phyloP scores from a whole-genome alignment of 768 basidiomycete genomes.

The Phanerodontia chrysosporium region DNA sequence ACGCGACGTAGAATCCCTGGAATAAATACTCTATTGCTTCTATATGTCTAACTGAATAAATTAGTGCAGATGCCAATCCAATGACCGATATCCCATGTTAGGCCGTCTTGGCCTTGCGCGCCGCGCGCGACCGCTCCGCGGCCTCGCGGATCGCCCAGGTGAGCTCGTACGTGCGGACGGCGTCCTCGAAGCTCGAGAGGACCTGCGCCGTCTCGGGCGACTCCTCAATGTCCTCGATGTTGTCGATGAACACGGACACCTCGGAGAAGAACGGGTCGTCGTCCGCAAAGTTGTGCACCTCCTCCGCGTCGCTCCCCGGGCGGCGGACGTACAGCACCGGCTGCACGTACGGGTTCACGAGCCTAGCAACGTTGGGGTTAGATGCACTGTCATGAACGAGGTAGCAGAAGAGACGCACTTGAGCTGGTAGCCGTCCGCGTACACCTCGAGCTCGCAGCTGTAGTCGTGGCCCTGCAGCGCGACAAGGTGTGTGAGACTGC shows the following conservation, averaged over 20 bases:
- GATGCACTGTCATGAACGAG: background rate
- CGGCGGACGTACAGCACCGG: slow-evolving; percentile 84
- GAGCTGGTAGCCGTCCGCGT: slow-evolving; percentile 87
- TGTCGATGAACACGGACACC: slow-evolving; percentile 82
- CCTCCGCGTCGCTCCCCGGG: slow-evolving; percentile 77
- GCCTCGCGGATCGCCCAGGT: slow-evolving; percentile 91
- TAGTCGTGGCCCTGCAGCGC: slow-evolving; percentile 92
- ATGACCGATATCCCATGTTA: no score
- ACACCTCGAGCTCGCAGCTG: slow-evolving; percentile 91
- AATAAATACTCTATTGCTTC: no score
- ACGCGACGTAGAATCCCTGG: no score
- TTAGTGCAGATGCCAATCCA: no score
- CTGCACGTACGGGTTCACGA: slow-evolving; percentile 91
- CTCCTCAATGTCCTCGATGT: slow-evolving; percentile 86
- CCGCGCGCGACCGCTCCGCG: slow-evolving; percentile 57
- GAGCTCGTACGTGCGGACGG: slow-evolving; percentile 83
- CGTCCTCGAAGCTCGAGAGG: slow-evolving; percentile 82
- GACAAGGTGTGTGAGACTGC: slow-evolving; percentile 85
- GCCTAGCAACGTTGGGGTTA: slow-evolving; percentile 36
- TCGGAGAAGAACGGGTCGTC: slow-evolving; percentile 96
- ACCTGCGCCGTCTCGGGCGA: slow-evolving; percentile 78
- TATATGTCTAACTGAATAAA: no score
- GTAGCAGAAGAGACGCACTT: slow-evolving; percentile 46
- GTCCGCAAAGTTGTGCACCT: slow-evolving; percentile 64
- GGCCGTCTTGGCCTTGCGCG: slow-evolving; percentile 6